These are phyloP conservation scores for Ichthyophthirius multifiliis DNA, from an alignment of 169 alveolate genomes.

Conservation along the genomic window DNA sequence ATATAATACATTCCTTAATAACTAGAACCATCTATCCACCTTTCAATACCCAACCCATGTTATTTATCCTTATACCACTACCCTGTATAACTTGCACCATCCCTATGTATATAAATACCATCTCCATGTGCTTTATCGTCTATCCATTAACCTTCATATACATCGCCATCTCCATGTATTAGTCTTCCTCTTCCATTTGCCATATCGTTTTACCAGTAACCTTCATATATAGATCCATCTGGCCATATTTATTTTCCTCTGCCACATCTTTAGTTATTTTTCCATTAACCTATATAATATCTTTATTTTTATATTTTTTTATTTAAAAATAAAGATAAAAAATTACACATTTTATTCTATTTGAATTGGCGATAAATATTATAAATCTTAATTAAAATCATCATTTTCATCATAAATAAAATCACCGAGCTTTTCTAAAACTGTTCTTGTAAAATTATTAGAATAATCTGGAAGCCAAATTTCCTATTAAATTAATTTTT, in stretches of 20 bases:
- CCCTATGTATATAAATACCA: constrained; percentile 31
- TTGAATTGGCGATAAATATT: constrained; percentile 28
- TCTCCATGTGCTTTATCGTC: constrained; percentile 42
- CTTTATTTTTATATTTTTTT: not conserved
- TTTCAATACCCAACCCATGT: constrained; percentile 36
- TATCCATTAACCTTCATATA: constrained; percentile 61
- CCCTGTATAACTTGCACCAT: constrained; percentile 38
- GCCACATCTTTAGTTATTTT: constrained; percentile 51
- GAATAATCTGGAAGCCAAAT: constrained; percentile 23
- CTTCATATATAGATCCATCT: constrained; percentile 52
- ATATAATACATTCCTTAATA: constrained; percentile 66
- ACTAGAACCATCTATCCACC: constrained; percentile 40
- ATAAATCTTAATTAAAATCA: constrained; percentile 3
- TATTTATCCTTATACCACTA: constrained; percentile 41
- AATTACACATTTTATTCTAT: constrained; percentile 22
- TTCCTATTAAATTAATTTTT: not conserved
- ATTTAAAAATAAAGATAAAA: not conserved
- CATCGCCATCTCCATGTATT: constrained; percentile 55
- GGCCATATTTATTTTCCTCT: constrained; percentile 52
- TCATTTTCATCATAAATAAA: constrained; percentile 32
- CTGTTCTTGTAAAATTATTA: constrained; percentile 2
- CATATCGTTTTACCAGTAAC: constrained; percentile 49
- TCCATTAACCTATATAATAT: constrained; percentile 61
- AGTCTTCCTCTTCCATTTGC: constrained; percentile 62
- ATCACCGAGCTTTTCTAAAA: constrained; percentile 12